Base-by-base conservation (phyloP, 768 basidiomycete species). In the Leccinum truebloodii region DNA sequence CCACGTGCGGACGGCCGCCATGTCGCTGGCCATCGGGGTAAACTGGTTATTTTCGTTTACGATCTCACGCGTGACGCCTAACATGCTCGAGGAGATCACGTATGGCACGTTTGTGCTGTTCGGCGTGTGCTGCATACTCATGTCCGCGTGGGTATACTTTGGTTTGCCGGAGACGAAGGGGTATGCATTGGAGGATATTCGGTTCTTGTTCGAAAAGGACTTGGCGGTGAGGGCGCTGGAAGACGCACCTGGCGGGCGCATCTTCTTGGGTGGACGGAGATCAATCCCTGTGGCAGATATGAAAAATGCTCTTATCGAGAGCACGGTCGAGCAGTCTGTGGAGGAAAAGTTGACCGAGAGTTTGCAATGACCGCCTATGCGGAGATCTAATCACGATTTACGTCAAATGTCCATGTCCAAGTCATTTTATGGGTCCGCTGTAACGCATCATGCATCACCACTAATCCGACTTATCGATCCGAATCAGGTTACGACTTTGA, bases 161-260 rank as follows among this genome's bases (percentile, higher is more conserved):
- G 71, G 70, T 63, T 62, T 80, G 35, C 79, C 79, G n/a, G 79
- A 80, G 68, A 80, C 79, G 13, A 76, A 63, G 54, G 74, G 77
- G 24, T 72, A 75, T 51, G 73, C 73, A 14, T 63, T 79, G 52
- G 78, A 79, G 66, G 77, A 79, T 55, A 74, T 79, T 46, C 69
- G 72, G 34, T 73, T 64, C 49, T 63, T 79, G 52, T 79, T 79
- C 32, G 76, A 77, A 54, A 63, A 69, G 57, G 72, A 77, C 12
- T 51, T 73, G 57, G 32, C 72, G 18, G 59, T 74, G 62, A 71
- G 76, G 13, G 67, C 75, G 26, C 32, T 76, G 35, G 65, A 77
- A 30, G 76, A 76, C 62, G 71, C 76, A 9, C 76, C 76, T 0
- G 72, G 71, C 30, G 76, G 76, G 1, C 56, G 67, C n/a, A 34